Evolutionary conservation across 805 yeast genomes (phyloP).

Genomic region (Metschnikowia cubensis): DNA sequence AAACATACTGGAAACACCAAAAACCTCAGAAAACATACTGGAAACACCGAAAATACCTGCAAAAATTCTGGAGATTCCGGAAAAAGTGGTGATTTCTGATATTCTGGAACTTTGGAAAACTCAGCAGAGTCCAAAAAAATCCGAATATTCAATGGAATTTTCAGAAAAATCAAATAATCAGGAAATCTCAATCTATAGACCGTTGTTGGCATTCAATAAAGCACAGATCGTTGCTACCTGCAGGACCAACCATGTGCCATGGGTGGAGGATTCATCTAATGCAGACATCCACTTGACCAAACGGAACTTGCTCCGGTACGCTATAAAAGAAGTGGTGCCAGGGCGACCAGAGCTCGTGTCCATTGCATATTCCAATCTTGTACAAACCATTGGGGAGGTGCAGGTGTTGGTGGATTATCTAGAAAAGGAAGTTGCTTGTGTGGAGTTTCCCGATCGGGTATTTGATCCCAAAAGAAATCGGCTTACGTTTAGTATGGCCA

Average conservation of each 20-base stretch:
- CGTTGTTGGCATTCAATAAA: slow-evolving; percentile 49
- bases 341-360: slow-evolving; percentile 4
- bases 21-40: too few species aligned
- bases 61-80: too few species aligned
- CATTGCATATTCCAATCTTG: slow-evolving; percentile 11
- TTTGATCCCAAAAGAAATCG: background rate
- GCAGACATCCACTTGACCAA: slow-evolving; percentile 48
- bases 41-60: too few species aligned
- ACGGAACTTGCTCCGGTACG: slow-evolving; percentile 52
- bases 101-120: too few species aligned
- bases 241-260: slow-evolving; percentile 31
- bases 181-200: slow-evolving; percentile 38
- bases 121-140: too few species aligned
- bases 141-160: too few species aligned
- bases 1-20: too few species aligned
- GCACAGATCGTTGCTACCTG: slow-evolving; percentile 46
- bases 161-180: slow-evolving; percentile 4
- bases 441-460: background rate
- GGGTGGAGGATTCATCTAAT: slow-evolving; percentile 76
- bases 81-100: too few species aligned
- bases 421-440: slow-evolving; percentile 1
- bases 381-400: slow-evolving; percentile 9
- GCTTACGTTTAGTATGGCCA: background rate
- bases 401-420: slow-evolving; percentile 3
- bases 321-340: slow-evolving; percentile 26